Evolutionary conservation across 768 basidiomycete genomes (phyloP), one percentile per base, ranked within the genome.

Genomic region (Clitopilus hobsonii): DNA sequence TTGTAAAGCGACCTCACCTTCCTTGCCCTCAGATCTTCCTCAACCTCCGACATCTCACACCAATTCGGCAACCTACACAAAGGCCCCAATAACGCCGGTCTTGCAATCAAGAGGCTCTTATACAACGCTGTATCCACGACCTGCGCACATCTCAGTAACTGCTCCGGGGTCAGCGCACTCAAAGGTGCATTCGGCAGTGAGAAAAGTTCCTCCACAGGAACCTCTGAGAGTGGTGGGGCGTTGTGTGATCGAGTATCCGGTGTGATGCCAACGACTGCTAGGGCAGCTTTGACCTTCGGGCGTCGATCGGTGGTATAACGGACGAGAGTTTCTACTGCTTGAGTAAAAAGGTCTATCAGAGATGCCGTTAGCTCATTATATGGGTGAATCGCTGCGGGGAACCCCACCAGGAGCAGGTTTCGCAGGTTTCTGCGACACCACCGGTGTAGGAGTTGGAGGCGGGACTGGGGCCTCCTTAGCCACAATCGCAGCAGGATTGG

Each of bases 1-100:
- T n/a, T n/a, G n/a, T 22, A 13, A 1, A 47, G 27, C 41, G 51
- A 52, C 20, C 14, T 52, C 49, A 92, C 95, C 83, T 89, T 86
- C 29, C 88, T 81, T 25, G 81, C 82, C 55, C 84, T 79, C 52
- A 99, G 71, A 56, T 93, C 82, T 65, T 90, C 93, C 67, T 99
- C 94, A 0, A 95, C 91, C 63, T 95, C 91, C 4, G 84, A 85
- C 1, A 98, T 94, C 65, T 98, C 97, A 69, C 96, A 98, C 94
- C 94, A 99, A 69, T 97, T 98, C 2, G 91, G 83, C 23, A 96
- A 74, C 38, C 96, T 81, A 69, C 96, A 98, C 50, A 98, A 69
- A 26, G 91, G 84, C 0, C 91, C 93, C 8, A 98, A 73, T 54
- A 99, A 72, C 11, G 79, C 81, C 0, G 96, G 93, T 41, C 88